Percentiles rank a stretch among this genome's conserved stretches.
These are phyloP conservation scores for Podila verticillata DNA, from an alignment of 192 early-diverging fungal species.

Conservation along the genomic window DNA sequence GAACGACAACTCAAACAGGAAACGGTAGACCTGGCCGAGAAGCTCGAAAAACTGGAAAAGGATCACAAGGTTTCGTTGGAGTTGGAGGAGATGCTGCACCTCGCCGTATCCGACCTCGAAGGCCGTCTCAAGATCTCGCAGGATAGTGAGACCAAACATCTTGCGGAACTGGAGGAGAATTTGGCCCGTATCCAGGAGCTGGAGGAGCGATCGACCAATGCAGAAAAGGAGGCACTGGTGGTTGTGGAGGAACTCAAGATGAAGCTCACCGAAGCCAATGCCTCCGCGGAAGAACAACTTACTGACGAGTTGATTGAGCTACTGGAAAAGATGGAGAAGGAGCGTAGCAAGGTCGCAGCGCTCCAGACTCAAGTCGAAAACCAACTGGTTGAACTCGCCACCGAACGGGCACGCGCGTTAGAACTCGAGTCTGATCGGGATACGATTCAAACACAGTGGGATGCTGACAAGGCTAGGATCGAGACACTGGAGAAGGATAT, in stretches of 20 bases:
- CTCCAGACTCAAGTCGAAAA: slow-evolving; percentile 41
- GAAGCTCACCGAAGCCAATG: slow-evolving; percentile 30
- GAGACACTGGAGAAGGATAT: slow-evolving; percentile 26
- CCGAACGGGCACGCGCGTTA: slow-evolving; percentile 16
- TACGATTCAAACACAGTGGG: slow-evolving; percentile 30
- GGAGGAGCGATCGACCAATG: slow-evolving; percentile 39
- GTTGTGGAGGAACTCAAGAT: slow-evolving; percentile 34
- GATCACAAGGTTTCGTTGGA: slow-evolving; percentile 9
- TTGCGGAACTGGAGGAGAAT: slow-evolving; percentile 27
- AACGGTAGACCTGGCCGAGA: slow-evolving; percentile 11
- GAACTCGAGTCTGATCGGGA: slow-evolving; percentile 35
- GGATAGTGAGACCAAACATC: slow-evolving; percentile 11
- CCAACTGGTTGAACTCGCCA: slow-evolving; percentile 20
- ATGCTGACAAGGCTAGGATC: slow-evolving; percentile 33
- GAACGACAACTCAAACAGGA: slow-evolving; percentile 28
- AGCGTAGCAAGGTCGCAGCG: slow-evolving; percentile 35
- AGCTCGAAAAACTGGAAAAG: slow-evolving; percentile 28
- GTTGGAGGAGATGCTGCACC: slow-evolving; percentile 44
- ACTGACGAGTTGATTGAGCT: slow-evolving; percentile 29
- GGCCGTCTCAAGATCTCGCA: slow-evolving; percentile 13
- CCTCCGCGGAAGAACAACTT: slow-evolving; percentile 11
- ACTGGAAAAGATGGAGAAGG: slow-evolving; percentile 38
- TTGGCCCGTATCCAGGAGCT: slow-evolving; percentile 40
- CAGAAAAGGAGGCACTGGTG: slow-evolving; percentile 31
- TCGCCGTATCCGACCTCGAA: slow-evolving; percentile 33